Evolutionary conservation across 306 rosid genomes (phyloP).

Genomic region (Sindora glabra): DNA sequence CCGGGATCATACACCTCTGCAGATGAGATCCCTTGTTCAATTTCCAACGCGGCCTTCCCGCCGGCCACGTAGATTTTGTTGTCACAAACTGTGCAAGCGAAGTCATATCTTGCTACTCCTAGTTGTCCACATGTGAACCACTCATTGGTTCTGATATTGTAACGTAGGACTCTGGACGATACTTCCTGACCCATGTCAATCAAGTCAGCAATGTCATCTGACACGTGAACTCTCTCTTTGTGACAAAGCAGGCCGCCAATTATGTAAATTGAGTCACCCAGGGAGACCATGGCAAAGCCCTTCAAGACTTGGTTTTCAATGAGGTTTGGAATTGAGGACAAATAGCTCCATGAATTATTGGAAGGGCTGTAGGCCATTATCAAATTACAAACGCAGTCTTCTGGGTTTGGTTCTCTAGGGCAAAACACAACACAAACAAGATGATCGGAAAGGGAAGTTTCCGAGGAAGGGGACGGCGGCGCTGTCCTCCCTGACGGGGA

Average conservation of each 20-base stretch:
- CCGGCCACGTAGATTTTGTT: conserved; percentile 57
- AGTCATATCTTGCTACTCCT: conserved; percentile 39
- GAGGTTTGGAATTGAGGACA: conserved; percentile 38
- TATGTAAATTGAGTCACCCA: conserved; percentile 40
- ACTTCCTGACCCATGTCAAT: conserved; percentile 36
- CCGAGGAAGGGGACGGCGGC: conserved; percentile 18
- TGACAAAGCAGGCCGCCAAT: conserved; percentile 52
- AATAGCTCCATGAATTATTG: conserved; percentile 44
- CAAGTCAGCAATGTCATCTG: conserved; percentile 24
- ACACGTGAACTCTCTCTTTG: conserved; percentile 31
- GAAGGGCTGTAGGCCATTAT: conserved; percentile 45
- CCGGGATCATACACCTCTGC: conserved; percentile 46
- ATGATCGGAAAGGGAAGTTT: conserved; percentile 12
- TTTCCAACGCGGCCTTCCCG: conserved; percentile 28
- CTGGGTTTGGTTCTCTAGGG: conserved; percentile 28
- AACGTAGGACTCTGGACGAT: conserved; percentile 37
- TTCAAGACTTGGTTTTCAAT: conserved; percentile 38
- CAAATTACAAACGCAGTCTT: conserved; percentile 26
- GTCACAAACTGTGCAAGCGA: conserved; percentile 40
- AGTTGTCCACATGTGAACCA: conserved; percentile 42
- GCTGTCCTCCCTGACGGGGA: conserved; percentile 29
- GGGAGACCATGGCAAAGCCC: conserved; percentile 47
- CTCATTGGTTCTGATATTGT: conserved; percentile 28
- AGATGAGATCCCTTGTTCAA: conserved; percentile 24
- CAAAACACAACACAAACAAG: conserved; percentile 41